Conservation (phyloP, 2,329 filamentous ascomycete genomes). For the Aspergillus tubingensis region DNA sequence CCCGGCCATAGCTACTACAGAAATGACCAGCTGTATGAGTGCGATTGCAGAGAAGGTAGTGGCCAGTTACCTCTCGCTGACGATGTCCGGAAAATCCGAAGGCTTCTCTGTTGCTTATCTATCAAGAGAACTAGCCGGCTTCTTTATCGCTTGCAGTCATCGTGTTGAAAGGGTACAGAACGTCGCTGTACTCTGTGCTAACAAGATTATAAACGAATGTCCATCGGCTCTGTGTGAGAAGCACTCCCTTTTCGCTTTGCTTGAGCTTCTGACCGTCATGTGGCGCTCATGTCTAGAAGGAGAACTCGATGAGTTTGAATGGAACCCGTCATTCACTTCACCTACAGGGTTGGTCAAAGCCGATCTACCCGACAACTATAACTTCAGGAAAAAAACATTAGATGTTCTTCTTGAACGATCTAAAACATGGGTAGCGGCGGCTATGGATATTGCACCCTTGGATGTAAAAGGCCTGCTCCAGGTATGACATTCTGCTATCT, state of each 20-base stretch:
- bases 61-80: conserved; percentile 75
- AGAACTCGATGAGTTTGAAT: conserved; percentile 91
- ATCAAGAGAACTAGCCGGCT: conserved; percentile 80
- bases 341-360: conserved; percentile 75
- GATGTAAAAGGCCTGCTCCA: conserved; percentile 92
- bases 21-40: conserved; percentile 64
- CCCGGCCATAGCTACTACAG: conserved; percentile 69
- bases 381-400: conserved; percentile 76
- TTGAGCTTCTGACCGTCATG: conserved; percentile 91
- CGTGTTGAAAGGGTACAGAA: conserved; percentile 89
- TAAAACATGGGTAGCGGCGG: conserved; percentile 75
- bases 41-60: conserved; percentile 69
- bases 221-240: conserved; percentile 90
- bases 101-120: conserved; percentile 88
- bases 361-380: conserved; percentile 91
- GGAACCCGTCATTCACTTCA: conserved; percentile 78
- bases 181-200: conserved; percentile 78
- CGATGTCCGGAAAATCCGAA: conserved; percentile 68
- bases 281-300: conserved; percentile 93
- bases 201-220: conserved; percentile 79
- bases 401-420: conserved; percentile 75
- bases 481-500: conserved; percentile 27
- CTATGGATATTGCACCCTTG: conserved; percentile 81
- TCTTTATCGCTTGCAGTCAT: conserved; percentile 90
- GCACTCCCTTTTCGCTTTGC: conserved; percentile 83